Conservation (phyloP, 208 protist species). For the Porcisia hertigi region DNA sequence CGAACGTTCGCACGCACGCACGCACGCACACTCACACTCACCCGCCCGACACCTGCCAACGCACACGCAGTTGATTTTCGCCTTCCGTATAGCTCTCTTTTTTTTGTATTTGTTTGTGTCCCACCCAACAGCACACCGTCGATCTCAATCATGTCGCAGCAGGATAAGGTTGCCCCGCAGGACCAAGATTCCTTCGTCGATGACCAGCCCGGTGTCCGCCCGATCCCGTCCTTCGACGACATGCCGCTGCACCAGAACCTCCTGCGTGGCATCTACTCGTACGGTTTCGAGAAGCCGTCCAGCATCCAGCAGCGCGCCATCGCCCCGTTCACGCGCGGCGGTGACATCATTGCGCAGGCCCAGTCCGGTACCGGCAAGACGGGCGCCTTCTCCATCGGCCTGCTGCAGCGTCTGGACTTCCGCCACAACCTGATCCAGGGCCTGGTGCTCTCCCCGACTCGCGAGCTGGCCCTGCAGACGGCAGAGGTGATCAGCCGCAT, state of each 20-base stretch:
- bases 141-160: constrained; percentile 62
- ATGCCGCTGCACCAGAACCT: constrained; percentile 95
- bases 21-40: not conserved
- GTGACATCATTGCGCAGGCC: constrained; percentile 96
- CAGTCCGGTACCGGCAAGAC: constrained; percentile 98
- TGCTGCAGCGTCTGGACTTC: constrained; percentile 94
- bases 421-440: constrained; percentile 88
- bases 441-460: constrained; percentile 96
- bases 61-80: constrained; percentile 29
- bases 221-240: constrained; percentile 96
- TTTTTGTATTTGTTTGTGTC: constrained; percentile 43
- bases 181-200: constrained; percentile 88
- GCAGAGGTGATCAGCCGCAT: constrained; percentile 95
- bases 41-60: too few species aligned
- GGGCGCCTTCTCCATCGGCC: constrained; percentile 97
- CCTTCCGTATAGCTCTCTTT: constrained; percentile 54
- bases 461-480: constrained; percentile 97
- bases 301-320: constrained; percentile 95
- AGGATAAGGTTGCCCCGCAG: constrained; percentile 77
- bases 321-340: constrained; percentile 90
- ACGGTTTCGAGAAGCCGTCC: constrained; percentile 99
- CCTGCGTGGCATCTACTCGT: constrained; percentile 95
- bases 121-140: not conserved
- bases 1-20: not conserved
- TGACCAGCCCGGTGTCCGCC: constrained; percentile 56